Conservation (phyloP, 2,329 filamentous ascomycete species). For the Fusarium fracticaudum region DNA sequence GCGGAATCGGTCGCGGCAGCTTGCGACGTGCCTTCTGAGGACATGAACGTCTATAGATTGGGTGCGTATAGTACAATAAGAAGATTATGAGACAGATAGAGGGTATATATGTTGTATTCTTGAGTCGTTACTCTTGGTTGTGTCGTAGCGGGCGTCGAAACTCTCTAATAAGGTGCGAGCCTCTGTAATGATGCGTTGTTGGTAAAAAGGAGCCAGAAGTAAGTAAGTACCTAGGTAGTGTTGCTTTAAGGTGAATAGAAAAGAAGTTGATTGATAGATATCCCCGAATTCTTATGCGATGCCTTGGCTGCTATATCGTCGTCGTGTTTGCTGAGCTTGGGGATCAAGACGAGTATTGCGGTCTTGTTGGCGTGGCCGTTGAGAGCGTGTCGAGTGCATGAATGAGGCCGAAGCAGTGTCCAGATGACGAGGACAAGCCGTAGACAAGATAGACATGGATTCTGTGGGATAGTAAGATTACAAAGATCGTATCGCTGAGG, state of each 20-base stretch:
- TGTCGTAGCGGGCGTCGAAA: slow-evolving; percentile 28
- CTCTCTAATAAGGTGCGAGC: slow-evolving; percentile 39
- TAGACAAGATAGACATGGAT: slow-evolving; percentile 36
- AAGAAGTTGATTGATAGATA: neutral
- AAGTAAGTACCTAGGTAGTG: neutral
- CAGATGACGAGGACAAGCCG: slow-evolving; percentile 24
- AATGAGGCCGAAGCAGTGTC: slow-evolving; percentile 20
- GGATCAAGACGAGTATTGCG: slow-evolving; percentile 12
- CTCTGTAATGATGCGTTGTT: slow-evolving; percentile 1
- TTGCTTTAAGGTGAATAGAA: neutral
- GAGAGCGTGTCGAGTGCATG: slow-evolving; percentile 34
- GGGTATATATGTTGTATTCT: neutral
- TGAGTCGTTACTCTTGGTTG: neutral
- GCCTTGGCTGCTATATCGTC: neutral
- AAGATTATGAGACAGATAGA: neutral
- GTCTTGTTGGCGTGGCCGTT: slow-evolving; percentile 31
- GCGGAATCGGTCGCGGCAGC: slow-evolving; percentile 14
- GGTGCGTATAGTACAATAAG: neutral
- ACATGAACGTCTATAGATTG: slow-evolving; percentile 34
- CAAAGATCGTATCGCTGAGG: slow-evolving; percentile 3
- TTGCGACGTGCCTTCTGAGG: slow-evolving; percentile 28
- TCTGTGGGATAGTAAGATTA: slow-evolving; percentile 26
- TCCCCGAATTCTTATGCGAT: slow-evolving; percentile 10
- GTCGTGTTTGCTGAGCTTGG: neutral
- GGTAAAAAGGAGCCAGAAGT: neutral